Conservation (phyloP, 1,284 basidiomycete genomes). For the Tranzscheliella williamsii region DNA sequence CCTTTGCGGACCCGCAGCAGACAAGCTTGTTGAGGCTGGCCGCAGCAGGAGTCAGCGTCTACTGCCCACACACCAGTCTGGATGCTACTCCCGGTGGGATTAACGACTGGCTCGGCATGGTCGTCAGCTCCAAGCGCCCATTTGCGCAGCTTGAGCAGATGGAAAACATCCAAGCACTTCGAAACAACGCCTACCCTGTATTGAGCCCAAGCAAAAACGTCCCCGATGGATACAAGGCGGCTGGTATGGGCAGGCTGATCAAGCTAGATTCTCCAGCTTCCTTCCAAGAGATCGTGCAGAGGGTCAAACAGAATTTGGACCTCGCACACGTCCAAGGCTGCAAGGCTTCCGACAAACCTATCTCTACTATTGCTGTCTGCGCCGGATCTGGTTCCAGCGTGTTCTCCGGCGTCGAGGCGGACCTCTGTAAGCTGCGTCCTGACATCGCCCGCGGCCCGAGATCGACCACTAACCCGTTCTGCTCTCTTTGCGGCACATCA, state of each 20-base stretch:
- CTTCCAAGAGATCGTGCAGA: conserved; percentile 25
- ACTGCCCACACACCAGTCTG: conserved; percentile 82
- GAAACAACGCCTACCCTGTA: not conserved
- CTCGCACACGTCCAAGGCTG: conserved; percentile 26
- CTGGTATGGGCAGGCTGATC: conserved; percentile 38
- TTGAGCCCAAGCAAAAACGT: conserved; percentile 11
- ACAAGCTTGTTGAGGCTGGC: conserved; percentile 76
- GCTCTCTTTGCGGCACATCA: too few species aligned
- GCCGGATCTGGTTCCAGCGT: conserved; percentile 55
- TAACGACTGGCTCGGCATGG: conserved; percentile 65
- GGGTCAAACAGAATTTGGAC: conserved; percentile 36
- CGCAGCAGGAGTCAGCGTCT: conserved; percentile 80
- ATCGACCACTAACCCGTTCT: conserved; percentile 15
- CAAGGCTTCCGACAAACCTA: conserved; percentile 20
- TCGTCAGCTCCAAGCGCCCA: conserved; percentile 15
- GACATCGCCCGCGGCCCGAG: too few species aligned
- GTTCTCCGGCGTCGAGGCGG: conserved; percentile 38
- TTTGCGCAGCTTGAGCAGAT: conserved; percentile 10
- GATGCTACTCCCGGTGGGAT: conserved; percentile 81
- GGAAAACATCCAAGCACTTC: conserved; percentile 1
- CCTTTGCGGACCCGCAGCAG: conserved; percentile 77
- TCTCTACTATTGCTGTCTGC: conserved; percentile 50
- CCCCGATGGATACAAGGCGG: conserved; percentile 16
- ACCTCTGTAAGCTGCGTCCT: too few species aligned
- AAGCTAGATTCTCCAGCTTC: conserved; percentile 7